Percentiles rank a stretch among this genome's conserved stretches.
These are phyloP conservation scores for Amanita molliuscula DNA, from an alignment of 768 basidiomycete genomes.

Conservation along the genomic window DNA sequence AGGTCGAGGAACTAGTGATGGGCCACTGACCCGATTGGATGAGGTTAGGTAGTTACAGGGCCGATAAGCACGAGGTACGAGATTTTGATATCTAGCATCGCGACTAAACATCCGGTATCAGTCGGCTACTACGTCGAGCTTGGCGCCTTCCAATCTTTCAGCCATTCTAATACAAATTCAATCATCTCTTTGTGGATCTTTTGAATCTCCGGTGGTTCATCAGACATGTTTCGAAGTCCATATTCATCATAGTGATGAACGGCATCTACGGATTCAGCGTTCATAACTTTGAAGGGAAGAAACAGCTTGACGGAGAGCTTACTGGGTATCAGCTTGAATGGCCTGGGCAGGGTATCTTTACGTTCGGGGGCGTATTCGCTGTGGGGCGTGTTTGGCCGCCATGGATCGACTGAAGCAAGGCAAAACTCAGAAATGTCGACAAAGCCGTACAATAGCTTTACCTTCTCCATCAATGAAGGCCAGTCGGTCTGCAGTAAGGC, in stretches of 20 bases:
- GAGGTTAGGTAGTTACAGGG: too few relatives aligned
- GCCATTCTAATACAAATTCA: conserved; percentile 70
- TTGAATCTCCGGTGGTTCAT: conserved; percentile 72
- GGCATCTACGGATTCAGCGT: conserved; percentile 30
- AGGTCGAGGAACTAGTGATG: too few relatives aligned
- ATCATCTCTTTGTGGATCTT: conserved; percentile 78
- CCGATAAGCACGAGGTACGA: too few relatives aligned
- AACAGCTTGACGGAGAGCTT: conserved; percentile 16
- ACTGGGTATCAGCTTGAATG: conserved; percentile 86
- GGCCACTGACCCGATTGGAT: too few relatives aligned
- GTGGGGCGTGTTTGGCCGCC: conserved; percentile 82
- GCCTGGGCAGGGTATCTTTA: conserved; percentile 59
- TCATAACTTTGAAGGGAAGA: neutral
- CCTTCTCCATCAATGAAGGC: conserved; percentile 87
- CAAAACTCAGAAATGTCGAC: neutral
- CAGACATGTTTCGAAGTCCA: conserved; percentile 46
- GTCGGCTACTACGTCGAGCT: neutral
- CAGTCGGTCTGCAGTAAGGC: conserved; percentile 66
- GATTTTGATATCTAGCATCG: too few relatives aligned
- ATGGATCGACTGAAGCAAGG: conserved; percentile 64
- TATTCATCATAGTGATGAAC: conserved; percentile 77
- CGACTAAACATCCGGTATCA: too few relatives aligned
- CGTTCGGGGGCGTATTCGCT: conserved; percentile 61
- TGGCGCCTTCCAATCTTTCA: conserved; percentile 15
- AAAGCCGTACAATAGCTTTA: conserved; percentile 15